Percentiles rank a stretch among this genome's conserved stretches.
Conservation (phyloP, 164 flowering plant species). For the Paratinospora sagittata region DNA sequence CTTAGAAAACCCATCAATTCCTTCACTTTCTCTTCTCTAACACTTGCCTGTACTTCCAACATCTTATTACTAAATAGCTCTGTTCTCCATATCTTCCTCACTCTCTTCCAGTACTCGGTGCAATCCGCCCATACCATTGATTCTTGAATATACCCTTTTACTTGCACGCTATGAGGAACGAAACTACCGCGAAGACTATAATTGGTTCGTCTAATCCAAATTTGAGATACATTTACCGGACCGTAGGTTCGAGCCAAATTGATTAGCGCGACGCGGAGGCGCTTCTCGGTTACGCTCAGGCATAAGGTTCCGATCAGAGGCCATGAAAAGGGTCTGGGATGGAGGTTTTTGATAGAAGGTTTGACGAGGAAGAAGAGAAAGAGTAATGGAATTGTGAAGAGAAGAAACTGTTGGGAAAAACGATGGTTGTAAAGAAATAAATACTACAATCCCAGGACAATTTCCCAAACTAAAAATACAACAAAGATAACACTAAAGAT, state of each 20-base stretch:
- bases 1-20: constrained; percentile 24
- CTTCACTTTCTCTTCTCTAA: constrained; percentile 25
- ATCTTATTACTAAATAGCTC: constrained; percentile 25
- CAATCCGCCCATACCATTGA: constrained; percentile 31
- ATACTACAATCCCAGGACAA: no score
- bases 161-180: constrained; percentile 9
- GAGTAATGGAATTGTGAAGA: neutral
- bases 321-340: constrained; percentile 43
- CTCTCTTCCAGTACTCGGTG: constrained; percentile 25
- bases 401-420: no score
- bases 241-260: constrained; percentile 23
- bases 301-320: constrained; percentile 32
- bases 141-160: neutral
- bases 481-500: no score
- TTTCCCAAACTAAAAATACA: no score
- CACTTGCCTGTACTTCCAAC: constrained; percentile 12
- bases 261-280: constrained; percentile 21
- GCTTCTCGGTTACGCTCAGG: constrained; percentile 12
- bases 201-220: constrained; percentile 31
- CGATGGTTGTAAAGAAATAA: no score
- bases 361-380: neutral
- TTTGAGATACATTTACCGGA: constrained; percentile 28
- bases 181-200: constrained; percentile 18
- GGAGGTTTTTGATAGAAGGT: constrained; percentile 12
- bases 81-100: constrained; percentile 23